Evolutionary conservation across 2,329 filamentous ascomycete species (phyloP).

Genomic region (Volutella citrinella): DNA sequence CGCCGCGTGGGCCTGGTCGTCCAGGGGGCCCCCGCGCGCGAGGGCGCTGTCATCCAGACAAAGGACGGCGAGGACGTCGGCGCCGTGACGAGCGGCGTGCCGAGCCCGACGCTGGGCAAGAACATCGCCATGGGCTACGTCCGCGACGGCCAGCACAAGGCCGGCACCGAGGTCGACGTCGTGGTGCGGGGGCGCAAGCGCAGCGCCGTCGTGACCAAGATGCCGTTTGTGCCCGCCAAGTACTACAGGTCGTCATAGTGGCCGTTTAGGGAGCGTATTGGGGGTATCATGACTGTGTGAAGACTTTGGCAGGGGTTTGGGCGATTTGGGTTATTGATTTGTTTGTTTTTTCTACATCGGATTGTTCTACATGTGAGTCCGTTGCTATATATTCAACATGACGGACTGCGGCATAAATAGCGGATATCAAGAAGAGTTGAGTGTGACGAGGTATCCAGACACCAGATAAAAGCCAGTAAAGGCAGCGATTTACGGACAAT

Average conservation of each 20-base stretch:
- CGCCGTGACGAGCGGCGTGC: conserved; percentile 82
- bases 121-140: conserved; percentile 98
- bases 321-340: background rate
- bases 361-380: too few relatives aligned
- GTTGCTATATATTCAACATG: too few relatives aligned
- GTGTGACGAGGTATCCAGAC: too few relatives aligned
- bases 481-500: too few relatives aligned
- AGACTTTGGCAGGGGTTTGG: conserved; percentile 1
- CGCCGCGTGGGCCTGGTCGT: conserved; percentile 80
- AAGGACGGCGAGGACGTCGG: conserved; percentile 67
- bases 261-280: conserved; percentile 1
- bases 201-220: conserved; percentile 74
- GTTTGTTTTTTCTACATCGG: background rate
- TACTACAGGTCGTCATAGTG: conserved; percentile 53
- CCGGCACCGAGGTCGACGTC: conserved; percentile 76
- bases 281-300: background rate
- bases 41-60: conserved; percentile 81
- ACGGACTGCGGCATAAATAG: too few relatives aligned
- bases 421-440: too few relatives aligned
- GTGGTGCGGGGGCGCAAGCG: conserved; percentile 74
- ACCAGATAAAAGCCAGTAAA: too few relatives aligned
- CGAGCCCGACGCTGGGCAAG: conserved; percentile 78
- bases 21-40: conserved; percentile 82
- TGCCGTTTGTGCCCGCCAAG: conserved; percentile 82
- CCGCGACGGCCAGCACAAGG: conserved; percentile 76